Percentiles rank a stretch among this genome's conserved stretches.
Evolutionary conservation across 805 yeast species (phyloP).

Genomic region (Debaryomyces tyrocola): DNA sequence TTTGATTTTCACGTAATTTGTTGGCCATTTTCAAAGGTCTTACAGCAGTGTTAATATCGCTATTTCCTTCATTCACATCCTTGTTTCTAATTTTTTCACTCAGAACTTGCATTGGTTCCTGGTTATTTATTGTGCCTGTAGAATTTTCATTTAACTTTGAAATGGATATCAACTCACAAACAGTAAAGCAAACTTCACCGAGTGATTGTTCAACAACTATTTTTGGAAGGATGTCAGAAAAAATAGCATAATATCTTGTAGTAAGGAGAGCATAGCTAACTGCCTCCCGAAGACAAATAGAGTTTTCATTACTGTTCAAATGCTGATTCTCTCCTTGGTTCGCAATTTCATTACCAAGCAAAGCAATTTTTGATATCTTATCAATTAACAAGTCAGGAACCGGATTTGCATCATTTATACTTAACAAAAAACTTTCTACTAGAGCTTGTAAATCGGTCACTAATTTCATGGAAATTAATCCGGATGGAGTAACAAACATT

Average conservation of each 20-base stretch:
- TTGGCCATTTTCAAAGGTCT: constrained; percentile 71
- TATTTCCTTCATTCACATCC: constrained; percentile 7
- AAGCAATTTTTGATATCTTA: constrained; percentile 49
- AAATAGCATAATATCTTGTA: constrained; percentile 69
- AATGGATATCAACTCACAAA: constrained; percentile 60
- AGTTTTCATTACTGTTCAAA: constrained; percentile 34
- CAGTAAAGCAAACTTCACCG: constrained; percentile 66
- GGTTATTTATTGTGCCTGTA: constrained; percentile 2
- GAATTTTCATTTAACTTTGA: constrained; percentile 42
- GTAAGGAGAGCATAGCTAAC: constrained; percentile 75
- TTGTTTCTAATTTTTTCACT: constrained; percentile 2
- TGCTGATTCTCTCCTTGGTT: constrained; percentile 26
- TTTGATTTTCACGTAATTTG: constrained; percentile 33
- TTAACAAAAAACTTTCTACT: constrained; percentile 45
- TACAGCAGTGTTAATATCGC: constrained; percentile 40
- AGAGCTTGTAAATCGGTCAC: constrained; percentile 48
- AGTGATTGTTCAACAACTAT: constrained; percentile 73
- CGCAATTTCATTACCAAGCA: constrained; percentile 43
- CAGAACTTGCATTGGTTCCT: constrained; percentile 1
- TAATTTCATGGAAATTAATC: constrained; percentile 47
- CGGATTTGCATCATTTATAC: constrained; percentile 24
- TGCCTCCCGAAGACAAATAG: constrained; percentile 58
- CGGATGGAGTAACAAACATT: constrained; percentile 33
- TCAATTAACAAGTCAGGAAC: constrained; percentile 49
- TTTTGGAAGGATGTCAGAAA: constrained; percentile 64